Evolutionary conservation across 306 rosid species (phyloP).

Genomic region (Calophaca sinica): DNA sequence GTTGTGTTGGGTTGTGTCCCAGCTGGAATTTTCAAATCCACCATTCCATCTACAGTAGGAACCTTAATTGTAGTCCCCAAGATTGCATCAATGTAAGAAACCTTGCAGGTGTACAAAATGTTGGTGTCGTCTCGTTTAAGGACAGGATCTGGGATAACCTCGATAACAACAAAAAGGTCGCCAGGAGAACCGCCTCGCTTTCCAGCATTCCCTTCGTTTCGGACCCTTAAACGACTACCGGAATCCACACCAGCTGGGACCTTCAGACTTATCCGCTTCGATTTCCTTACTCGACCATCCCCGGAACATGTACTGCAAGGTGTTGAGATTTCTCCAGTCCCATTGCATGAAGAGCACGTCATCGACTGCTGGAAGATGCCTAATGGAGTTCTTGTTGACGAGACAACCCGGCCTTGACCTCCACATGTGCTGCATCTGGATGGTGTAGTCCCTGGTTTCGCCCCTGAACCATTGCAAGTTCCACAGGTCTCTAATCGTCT

Average conservation of each 20-base stretch:
- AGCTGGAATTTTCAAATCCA: constrained; percentile 54
- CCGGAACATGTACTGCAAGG: constrained; percentile 97
- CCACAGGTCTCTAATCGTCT: constrained; percentile 88
- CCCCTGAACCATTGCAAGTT: constrained; percentile 92
- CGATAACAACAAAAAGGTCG: constrained; percentile 83
- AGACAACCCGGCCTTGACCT: constrained; percentile 93
- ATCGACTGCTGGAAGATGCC: constrained; percentile 95
- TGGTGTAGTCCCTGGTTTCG: constrained; percentile 89
- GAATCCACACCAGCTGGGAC: constrained; percentile 96
- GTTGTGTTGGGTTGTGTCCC: constrained; percentile 96
- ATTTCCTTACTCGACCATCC: constrained; percentile 84
- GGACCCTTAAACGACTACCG: constrained; percentile 91
- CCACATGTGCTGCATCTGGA: constrained; percentile 86
- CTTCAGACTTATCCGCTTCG: constrained; percentile 90
- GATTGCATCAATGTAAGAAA: constrained; percentile 87
- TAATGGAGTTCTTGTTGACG: constrained; percentile 86
- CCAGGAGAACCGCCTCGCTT: constrained; percentile 87
- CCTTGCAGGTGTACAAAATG: constrained; percentile 85
- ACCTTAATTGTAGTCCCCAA: constrained; percentile 88
- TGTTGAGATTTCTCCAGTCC: constrained; percentile 81
- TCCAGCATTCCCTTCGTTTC: constrained; percentile 93
- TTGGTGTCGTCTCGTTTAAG: constrained; percentile 90
- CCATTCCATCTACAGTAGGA: constrained; percentile 87
- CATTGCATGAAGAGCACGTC: constrained; percentile 90
- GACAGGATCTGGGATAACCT: constrained; percentile 84